Conservation (phyloP, 2,329 filamentous ascomycete species). For the Lachnellula subtilissima region DNA sequence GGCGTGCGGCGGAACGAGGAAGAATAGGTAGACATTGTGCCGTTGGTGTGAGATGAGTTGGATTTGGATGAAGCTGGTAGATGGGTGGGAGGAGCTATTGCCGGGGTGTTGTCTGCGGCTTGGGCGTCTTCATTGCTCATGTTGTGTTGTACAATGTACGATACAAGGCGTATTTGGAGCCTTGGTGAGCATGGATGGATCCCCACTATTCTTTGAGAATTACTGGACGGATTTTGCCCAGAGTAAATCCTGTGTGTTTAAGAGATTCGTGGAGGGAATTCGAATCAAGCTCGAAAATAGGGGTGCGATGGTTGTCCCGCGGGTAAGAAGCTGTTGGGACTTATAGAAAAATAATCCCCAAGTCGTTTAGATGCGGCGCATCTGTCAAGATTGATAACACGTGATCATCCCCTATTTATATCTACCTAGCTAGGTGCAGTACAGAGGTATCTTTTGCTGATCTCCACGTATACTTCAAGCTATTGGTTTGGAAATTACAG, state of each 20-base stretch:
- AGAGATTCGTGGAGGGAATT: too few species aligned
- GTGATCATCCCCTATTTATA: constrained; percentile 1
- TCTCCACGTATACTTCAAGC: background rate
- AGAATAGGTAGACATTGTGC: constrained; percentile 11
- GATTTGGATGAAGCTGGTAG: background rate
- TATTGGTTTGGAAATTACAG: too few species aligned
- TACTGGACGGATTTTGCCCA: background rate
- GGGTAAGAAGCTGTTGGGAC: too few species aligned
- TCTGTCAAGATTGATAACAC: background rate
- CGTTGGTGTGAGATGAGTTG: constrained; percentile 12
- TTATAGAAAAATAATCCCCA: background rate
- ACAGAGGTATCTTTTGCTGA: background rate
- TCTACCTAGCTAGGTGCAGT: background rate
- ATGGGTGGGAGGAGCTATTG: background rate
- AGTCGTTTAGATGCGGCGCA: background rate
- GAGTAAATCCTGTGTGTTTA: too few species aligned
- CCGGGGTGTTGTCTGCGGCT: constrained; percentile 14
- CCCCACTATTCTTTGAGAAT: background rate
- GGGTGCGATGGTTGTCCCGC: too few species aligned
- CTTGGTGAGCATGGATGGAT: constrained; percentile 9
- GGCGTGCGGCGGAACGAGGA: constrained; percentile 25
- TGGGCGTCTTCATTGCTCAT: constrained; percentile 28
- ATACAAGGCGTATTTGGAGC: background rate
- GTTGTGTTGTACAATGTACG: constrained; percentile 3
- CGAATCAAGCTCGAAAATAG: too few species aligned